Evolutionary conservation across 1,139 yeast species (phyloP).

Genomic region (Geotrichum restrictum): DNA sequence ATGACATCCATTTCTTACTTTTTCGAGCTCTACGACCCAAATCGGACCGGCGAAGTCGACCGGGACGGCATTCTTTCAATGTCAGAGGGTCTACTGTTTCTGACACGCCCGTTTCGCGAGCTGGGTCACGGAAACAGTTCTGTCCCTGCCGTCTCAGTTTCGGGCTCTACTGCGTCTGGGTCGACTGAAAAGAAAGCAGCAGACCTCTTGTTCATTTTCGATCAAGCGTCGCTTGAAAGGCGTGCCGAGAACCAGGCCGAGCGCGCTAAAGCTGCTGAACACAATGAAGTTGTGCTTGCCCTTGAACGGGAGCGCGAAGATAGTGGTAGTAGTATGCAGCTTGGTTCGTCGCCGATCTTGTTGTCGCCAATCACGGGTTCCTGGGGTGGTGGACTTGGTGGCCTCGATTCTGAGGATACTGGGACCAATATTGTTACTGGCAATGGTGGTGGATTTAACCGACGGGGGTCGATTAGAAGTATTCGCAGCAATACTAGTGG

Average conservation of each 20-base stretch:
- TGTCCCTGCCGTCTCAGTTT: too few species aligned
- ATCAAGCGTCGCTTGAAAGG: constrained; percentile 25
- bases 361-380: neutral
- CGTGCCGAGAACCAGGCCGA: constrained; percentile 24
- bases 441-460: too few species aligned
- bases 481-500: neutral
- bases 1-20: constrained; percentile 77
- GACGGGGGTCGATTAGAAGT: neutral
- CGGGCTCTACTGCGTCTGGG: too few species aligned
- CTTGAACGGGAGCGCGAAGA: constrained; percentile 18
- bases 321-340: neutral
- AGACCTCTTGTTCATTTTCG: constrained; percentile 30
- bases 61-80: constrained; percentile 76
- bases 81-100: constrained; percentile 78
- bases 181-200: neutral
- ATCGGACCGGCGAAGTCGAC: constrained; percentile 57
- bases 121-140: neutral
- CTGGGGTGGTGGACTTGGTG: neutral
- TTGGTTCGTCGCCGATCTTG: neutral
- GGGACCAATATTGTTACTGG: too few species aligned
- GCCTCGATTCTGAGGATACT: neutral
- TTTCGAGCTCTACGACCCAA: constrained; percentile 68
- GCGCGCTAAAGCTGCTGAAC: constrained; percentile 16
- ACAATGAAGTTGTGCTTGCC: constrained; percentile 13
- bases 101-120: constrained; percentile 64